Conservation (phyloP, 2,329 filamentous ascomycete genomes). For the Proliferodiscus dingleyae region DNA sequence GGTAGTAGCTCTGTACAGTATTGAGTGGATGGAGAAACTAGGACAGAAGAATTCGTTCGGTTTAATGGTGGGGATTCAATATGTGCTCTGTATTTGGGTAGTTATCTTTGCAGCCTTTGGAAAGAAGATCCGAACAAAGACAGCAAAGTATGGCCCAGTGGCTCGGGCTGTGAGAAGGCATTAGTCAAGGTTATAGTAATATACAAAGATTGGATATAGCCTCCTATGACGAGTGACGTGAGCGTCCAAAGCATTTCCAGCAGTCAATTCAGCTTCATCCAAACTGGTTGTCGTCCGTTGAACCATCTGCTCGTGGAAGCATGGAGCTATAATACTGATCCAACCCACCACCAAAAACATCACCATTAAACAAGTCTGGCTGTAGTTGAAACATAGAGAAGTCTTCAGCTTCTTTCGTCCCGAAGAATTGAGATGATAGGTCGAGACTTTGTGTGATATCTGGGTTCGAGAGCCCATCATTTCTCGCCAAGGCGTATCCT, state of each 20-base stretch:
- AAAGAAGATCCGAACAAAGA: slow-evolving; percentile 6
- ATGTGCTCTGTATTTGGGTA: slow-evolving; percentile 6
- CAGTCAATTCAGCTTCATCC: neutral
- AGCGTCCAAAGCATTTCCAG: too few relatives aligned
- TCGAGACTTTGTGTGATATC: slow-evolving; percentile 1
- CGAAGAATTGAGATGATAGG: slow-evolving; percentile 6
- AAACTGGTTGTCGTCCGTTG: neutral
- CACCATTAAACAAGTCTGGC: slow-evolving; percentile 6
- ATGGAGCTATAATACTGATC: slow-evolving; percentile 12
- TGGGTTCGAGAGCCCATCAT: neutral
- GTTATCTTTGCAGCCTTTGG: slow-evolving; percentile 8
- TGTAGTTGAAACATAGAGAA: slow-evolving; percentile 13
- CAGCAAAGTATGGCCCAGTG: slow-evolving; percentile 9
- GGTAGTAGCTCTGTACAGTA: slow-evolving; percentile 25
- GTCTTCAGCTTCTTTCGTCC: slow-evolving; percentile 10
- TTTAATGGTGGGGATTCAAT: slow-evolving; percentile 20
- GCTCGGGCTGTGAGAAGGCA: neutral
- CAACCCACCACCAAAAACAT: slow-evolving; percentile 10
- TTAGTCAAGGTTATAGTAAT: neutral
- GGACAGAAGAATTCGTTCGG: slow-evolving; percentile 23
- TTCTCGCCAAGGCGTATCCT: neutral
- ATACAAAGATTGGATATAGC: neutral
- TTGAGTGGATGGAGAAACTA: slow-evolving; percentile 21
- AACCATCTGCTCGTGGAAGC: neutral
- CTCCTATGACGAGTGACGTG: too few relatives aligned